Evolutionary conservation across 352 stramenopile genomes (phyloP), one percentile per base, ranked within the genome.

Genomic region (Globisporangium barbulae): DNA sequence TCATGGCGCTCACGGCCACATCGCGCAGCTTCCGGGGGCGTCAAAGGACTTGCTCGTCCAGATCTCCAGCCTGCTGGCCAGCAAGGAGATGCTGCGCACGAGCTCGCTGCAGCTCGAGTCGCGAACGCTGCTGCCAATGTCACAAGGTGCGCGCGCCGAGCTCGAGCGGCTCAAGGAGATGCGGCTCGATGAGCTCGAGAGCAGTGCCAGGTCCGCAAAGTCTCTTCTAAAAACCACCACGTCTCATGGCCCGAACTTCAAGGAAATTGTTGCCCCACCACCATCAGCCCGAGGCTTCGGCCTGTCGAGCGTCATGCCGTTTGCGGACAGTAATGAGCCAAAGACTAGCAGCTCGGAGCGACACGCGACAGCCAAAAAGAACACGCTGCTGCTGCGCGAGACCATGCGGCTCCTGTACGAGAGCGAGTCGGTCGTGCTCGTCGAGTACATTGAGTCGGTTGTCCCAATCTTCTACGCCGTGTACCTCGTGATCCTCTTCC

Each of bases 381-480:
- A 37, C 31, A 37, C 31, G 31, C 31, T 8, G 31, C 31, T 37
- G 31, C 5, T 28, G 6, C n/a, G 37, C 39, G 47, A 50, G 10
- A 31, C 35, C 3, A 17, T 50, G 35, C 49, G 21, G 13, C 39
- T 59, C 0, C 17, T 59, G 9, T 49, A 65, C 19, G 37, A 33
- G 10, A 59, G 33, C 49, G 59, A 65, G 37, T 4, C 15, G 13
- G 25, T 65, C 7, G 41, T 44, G 2, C 35, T 59, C 33, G 63
- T 75, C 50, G 71, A 80, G 66, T 79, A 76, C 63, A 67, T 78
- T 59, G 74, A 81, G 61, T 63, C 53, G 21, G 44, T 72, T 6
- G 68, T 79, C 55, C 71, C 71, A 10, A 5, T 75, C 6, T 15
- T 77, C 22, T 77, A 69, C 30, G 63, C 61, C 6, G n/a, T 67